Evolutionary conservation across 208 protist species (phyloP).

Genomic region (Angomonas ambiguus): DNA sequence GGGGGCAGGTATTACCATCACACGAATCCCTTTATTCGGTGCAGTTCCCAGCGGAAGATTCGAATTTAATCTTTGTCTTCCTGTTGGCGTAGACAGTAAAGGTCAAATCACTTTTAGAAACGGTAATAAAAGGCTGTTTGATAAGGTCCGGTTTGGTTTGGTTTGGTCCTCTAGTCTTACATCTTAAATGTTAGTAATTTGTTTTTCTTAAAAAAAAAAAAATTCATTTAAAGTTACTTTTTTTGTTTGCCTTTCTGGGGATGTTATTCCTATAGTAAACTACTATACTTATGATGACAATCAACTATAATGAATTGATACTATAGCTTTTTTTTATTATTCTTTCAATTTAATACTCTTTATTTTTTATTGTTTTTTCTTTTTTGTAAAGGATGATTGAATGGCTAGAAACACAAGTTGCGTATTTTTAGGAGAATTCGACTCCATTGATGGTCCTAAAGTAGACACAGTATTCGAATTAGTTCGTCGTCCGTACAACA

Average conservation of each 20-base stretch:
- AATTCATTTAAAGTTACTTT: slow-evolving; percentile 11
- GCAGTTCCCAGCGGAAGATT: slow-evolving; percentile 69
- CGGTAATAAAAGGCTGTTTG: slow-evolving; percentile 61
- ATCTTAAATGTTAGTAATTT: slow-evolving; percentile 28
- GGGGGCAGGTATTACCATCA: slow-evolving; percentile 74
- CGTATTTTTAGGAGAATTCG: slow-evolving; percentile 77
- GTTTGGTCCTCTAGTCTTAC: slow-evolving; percentile 79
- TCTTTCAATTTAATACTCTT: no score
- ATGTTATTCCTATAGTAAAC: not conserved
- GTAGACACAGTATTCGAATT: slow-evolving; percentile 19
- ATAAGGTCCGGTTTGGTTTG: slow-evolving; percentile 67
- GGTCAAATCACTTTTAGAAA: slow-evolving; percentile 55
- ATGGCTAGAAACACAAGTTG: slow-evolving; percentile 10
- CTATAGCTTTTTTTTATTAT: no score
- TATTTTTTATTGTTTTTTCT: slow-evolving; percentile 8
- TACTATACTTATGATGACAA: no score
- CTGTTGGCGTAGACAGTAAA: slow-evolving; percentile 50
- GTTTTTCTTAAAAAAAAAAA: not conserved
- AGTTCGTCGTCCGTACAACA: no score
- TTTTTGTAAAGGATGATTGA: not conserved
- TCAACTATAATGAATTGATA: no score
- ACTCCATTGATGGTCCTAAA: slow-evolving; percentile 61
- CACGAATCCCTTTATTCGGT: slow-evolving; percentile 78
- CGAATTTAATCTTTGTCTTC: slow-evolving; percentile 74
- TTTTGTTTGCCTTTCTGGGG: not conserved